Conservation (phyloP, 495 filamentous ascomycete genomes). For the Podospora pseudocomata region DNA sequence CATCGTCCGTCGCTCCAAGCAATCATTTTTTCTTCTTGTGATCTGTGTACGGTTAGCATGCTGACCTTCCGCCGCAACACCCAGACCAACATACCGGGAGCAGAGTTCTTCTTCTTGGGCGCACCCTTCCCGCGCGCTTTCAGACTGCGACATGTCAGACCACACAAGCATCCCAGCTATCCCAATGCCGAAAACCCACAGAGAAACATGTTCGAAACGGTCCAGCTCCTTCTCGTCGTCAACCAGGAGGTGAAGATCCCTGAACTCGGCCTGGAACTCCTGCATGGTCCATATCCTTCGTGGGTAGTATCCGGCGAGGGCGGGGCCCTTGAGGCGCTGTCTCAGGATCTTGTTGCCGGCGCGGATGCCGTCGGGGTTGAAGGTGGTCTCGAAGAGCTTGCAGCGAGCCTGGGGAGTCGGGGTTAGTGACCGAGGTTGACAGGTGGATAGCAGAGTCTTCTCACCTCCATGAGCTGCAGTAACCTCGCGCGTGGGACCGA, state of each 20-base stretch:
- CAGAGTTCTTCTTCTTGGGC: slow-evolving; percentile 82
- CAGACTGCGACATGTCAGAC: slow-evolving; percentile 47
- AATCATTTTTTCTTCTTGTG: slow-evolving; percentile 28
- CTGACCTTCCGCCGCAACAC: not conserved
- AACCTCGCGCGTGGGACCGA: slow-evolving; percentile 67
- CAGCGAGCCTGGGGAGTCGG: slow-evolving; percentile 66
- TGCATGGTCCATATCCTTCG: slow-evolving; percentile 63
- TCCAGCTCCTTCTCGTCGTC: slow-evolving; percentile 74
- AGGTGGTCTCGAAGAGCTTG: slow-evolving; percentile 84
- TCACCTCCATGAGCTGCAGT: slow-evolving; percentile 75
- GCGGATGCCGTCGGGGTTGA: slow-evolving; percentile 76
- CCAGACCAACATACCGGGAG: slow-evolving; percentile 53
- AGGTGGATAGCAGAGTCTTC: not conserved
- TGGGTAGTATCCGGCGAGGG: slow-evolving; percentile 83
- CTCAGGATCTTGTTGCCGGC: slow-evolving; percentile 85
- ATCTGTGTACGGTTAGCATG: slow-evolving; percentile 26
- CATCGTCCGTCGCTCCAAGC: not conserved
- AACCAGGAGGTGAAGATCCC: slow-evolving; percentile 52
- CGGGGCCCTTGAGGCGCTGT: slow-evolving; percentile 73
- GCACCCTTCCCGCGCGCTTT: slow-evolving; percentile 81
- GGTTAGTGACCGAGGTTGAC: slow-evolving; percentile 10
- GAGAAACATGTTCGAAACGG: slow-evolving; percentile 69
- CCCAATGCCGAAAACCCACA: slow-evolving; percentile 27
- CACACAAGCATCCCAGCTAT: not conserved
- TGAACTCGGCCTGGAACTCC: slow-evolving; percentile 63